phyloP scores from a whole-genome alignment of 2,329 filamentous ascomycete genomes.

The Beauveria rudraprayagi region DNA sequence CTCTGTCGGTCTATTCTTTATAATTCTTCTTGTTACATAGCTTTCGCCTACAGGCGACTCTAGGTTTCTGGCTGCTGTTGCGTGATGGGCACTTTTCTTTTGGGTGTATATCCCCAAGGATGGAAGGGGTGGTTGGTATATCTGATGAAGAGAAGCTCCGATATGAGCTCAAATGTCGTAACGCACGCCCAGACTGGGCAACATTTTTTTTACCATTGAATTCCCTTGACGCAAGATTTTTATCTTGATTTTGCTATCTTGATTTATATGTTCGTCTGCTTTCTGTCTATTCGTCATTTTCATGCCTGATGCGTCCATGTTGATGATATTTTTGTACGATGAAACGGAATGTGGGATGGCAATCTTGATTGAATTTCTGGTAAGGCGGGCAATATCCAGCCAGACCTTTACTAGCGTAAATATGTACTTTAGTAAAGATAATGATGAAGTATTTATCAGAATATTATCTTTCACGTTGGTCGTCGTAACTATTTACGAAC shows the following conservation, averaged over 20 bases:
- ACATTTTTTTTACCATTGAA: not conserved
- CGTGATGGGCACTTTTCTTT: constrained; percentile 13
- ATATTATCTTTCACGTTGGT: not conserved
- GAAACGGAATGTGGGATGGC: not conserved
- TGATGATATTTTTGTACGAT: constrained; percentile 5
- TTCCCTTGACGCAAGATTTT: not conserved
- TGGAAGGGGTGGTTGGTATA: constrained; percentile 2
- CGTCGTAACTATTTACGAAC: too few relatives aligned
- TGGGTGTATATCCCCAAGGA: not conserved
- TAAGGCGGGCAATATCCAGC: not conserved
- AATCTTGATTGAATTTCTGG: not conserved
- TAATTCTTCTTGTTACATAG: constrained; percentile 6
- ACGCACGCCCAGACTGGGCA: not conserved
- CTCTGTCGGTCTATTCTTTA: not conserved
- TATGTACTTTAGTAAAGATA: not conserved
- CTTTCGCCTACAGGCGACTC: not conserved
- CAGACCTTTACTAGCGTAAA: not conserved
- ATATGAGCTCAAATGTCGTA: not conserved
- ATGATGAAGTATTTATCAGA: not conserved
- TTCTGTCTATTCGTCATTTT: not conserved
- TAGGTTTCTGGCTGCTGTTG: not conserved
- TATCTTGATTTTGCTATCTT: not conserved
- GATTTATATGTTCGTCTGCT: not conserved
- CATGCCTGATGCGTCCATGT: not conserved
- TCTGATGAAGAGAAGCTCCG: not conserved